Evolutionary conservation across 2,329 filamentous ascomycete species (phyloP), one percentile per base, ranked within the genome.

Genomic region (Tolypocladium capitatum): DNA sequence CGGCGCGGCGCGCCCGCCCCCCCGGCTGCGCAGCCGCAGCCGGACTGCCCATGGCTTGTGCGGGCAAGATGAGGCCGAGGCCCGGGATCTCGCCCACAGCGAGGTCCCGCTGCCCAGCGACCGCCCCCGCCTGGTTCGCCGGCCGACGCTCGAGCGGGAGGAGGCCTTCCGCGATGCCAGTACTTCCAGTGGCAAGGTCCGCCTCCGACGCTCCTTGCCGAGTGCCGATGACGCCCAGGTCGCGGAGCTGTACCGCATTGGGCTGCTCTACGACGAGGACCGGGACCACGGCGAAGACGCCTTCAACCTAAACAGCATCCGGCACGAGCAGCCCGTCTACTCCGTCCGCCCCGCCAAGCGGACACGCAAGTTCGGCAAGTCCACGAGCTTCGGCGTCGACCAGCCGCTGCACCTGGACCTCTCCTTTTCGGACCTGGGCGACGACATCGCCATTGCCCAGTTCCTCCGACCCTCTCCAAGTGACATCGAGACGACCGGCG

Each of bases 131-230:
- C 60, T 64, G 27, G 50, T 51, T n/a, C 62, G 67, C 9, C 60
- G 58, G 9, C 71, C 71, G 2, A 65, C 63, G 1, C 62, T 74
- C 21, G 70, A 71, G 51, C 60, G 71, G 10, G 65, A 74, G 53
- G 69, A 72, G 40, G 71, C 71, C 6, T 74, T 74, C 36, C 60
- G 66, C 41, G 68, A 71, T 42, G 58, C 60, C 4, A 59, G 59
- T 20, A 72, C 68, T 0, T 52, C 60, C 45, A 70, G 65, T 57
- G 53, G 52, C 40, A 57, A 57, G 42, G 55, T 62, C 7, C 53
- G 56, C 13, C 31, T 61, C 1, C 54, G 54, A n/a, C 59, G 55
- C 21, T 46, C 44, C 28, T 49, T 49, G n/a, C 46, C 55, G 14
- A 42, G 16, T 21, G 56, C 46, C 1, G 61, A 68, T 11, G 66